phyloP scores from a whole-genome alignment of 805 yeast species.

The Candida bentonensis region DNA sequence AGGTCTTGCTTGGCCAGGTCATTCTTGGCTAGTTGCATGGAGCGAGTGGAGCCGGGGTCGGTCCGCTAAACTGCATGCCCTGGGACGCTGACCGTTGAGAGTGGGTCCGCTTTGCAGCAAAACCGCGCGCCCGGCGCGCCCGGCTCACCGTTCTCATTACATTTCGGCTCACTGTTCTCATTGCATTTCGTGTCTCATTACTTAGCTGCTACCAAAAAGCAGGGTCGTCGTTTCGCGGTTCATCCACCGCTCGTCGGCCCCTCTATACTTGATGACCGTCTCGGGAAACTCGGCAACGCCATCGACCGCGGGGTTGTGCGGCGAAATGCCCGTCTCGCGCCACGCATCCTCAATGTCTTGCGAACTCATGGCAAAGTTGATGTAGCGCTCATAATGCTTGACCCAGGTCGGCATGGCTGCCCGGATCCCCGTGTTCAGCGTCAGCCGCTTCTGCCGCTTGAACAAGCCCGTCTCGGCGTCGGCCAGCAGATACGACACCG shows the following conservation, averaged over 20 bases:
- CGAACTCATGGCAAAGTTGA: not conserved
- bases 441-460: not conserved
- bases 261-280: not conserved
- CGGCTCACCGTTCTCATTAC: too few relatives aligned
- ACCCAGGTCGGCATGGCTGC: not conserved
- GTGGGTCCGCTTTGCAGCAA: too few relatives aligned
- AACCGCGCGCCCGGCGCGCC: too few relatives aligned
- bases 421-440: not conserved
- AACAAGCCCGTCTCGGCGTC: not conserved
- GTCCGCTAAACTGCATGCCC: too few relatives aligned
- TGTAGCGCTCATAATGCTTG: not conserved
- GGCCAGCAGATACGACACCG: not conserved
- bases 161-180: too few relatives aligned
- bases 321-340: not conserved
- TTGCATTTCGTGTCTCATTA: too few relatives aligned
- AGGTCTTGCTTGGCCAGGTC: too few relatives aligned
- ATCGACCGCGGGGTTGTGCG: not conserved
- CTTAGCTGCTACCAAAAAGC: too few relatives aligned
- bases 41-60: too few relatives aligned
- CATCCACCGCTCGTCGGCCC: not conserved
- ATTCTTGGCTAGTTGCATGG: too few relatives aligned
- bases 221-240: too few relatives aligned
- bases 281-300: not conserved
- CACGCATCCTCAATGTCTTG: not conserved
- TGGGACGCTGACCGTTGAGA: too few relatives aligned